phyloP scores from a whole-genome alignment of 2,329 filamentous ascomycete species.

The Nemania sp. region DNA sequence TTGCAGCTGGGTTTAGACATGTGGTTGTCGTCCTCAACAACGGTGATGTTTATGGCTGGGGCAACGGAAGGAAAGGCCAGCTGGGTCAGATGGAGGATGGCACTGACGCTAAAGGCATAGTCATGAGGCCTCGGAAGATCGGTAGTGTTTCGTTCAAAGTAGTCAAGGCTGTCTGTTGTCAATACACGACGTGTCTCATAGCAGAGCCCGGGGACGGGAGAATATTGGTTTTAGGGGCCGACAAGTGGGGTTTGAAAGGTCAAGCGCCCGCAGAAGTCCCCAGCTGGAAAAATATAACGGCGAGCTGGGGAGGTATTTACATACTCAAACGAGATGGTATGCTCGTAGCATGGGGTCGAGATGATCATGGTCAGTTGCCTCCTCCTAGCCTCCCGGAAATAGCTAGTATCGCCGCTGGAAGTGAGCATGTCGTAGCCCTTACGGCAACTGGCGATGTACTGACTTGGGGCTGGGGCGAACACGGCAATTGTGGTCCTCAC shows the following conservation, averaged over 20 bases:
- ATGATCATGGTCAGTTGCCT: slow-evolving; percentile 86
- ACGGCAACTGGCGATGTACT: slow-evolving; percentile 74
- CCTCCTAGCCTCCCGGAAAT: slow-evolving; percentile 71
- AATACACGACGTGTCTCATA: slow-evolving; percentile 85
- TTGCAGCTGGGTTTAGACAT: slow-evolving; percentile 83
- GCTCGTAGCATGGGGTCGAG: slow-evolving; percentile 81
- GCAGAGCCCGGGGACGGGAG: slow-evolving; percentile 66
- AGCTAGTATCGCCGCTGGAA: slow-evolving; percentile 79
- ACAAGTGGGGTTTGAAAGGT: slow-evolving; percentile 77
- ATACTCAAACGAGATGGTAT: slow-evolving; percentile 71
- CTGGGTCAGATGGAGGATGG: slow-evolving; percentile 65
- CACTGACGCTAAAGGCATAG: slow-evolving; percentile 53
- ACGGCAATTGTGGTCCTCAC: slow-evolving; percentile 89
- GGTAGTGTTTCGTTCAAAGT: slow-evolving; percentile 70
- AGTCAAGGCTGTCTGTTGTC: slow-evolving; percentile 77
- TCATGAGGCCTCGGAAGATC: slow-evolving; percentile 73
- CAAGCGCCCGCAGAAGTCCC: slow-evolving; percentile 64
- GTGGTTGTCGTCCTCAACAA: slow-evolving; percentile 78
- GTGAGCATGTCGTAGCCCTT: slow-evolving; percentile 87
- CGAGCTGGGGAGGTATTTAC: slow-evolving; percentile 87
- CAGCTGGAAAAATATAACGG: slow-evolving; percentile 75
- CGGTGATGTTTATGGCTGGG: slow-evolving; percentile 89
- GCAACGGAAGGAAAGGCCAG: slow-evolving; percentile 86
- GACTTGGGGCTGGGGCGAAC: slow-evolving; percentile 97
- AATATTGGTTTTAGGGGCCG: slow-evolving; percentile 75